A percentile compares a stretch with the other conserved stretches of the same genome.
Evolutionary conservation across 768 basidiomycete species (phyloP).

Genomic region (Podaxis mareebaensis): DNA sequence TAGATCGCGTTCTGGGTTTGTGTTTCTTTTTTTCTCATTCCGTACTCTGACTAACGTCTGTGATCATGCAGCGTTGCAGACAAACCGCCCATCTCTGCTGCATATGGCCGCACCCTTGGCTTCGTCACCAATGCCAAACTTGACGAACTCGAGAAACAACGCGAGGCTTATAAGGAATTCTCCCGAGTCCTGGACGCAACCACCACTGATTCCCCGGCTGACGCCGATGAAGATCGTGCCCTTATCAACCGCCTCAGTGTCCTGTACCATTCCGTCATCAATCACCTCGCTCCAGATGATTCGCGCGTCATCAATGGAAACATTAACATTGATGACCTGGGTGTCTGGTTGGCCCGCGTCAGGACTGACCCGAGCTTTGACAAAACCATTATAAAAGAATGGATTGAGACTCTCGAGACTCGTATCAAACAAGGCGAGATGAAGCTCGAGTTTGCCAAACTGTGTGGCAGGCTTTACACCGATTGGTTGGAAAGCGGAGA

Average conservation of each 20-base stretch:
- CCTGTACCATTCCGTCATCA: constrained; percentile 3
- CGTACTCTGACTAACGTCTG: background rate
- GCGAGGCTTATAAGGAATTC: constrained; percentile 34
- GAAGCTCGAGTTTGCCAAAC: constrained; percentile 40
- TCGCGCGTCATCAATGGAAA: constrained; percentile 22
- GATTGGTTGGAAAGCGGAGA: constrained; percentile 47
- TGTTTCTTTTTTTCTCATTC: background rate
- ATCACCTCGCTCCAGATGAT: background rate
- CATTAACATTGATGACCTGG: constrained; percentile 31
- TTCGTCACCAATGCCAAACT: constrained; percentile 46
- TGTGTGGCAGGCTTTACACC: constrained; percentile 43
- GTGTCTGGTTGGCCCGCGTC: constrained; percentile 40
- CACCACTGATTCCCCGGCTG: background rate
- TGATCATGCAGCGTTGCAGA: constrained; percentile 4
- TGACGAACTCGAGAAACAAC: constrained; percentile 43
- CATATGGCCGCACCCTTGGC: constrained; percentile 26
- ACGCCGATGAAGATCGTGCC: background rate
- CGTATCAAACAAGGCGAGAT: constrained; percentile 37
- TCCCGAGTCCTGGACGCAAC: constrained; percentile 29
- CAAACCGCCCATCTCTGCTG: constrained; percentile 10
- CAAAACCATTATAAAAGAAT: constrained; percentile 33
- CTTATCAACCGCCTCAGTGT: constrained; percentile 3
- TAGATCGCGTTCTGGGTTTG: constrained; percentile 11
- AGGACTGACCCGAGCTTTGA: constrained; percentile 42
- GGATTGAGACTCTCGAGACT: constrained; percentile 39